These are phyloP conservation scores for Agaricus blazei DNA, from an alignment of 768 basidiomycete genomes.

Conservation along the genomic window DNA sequence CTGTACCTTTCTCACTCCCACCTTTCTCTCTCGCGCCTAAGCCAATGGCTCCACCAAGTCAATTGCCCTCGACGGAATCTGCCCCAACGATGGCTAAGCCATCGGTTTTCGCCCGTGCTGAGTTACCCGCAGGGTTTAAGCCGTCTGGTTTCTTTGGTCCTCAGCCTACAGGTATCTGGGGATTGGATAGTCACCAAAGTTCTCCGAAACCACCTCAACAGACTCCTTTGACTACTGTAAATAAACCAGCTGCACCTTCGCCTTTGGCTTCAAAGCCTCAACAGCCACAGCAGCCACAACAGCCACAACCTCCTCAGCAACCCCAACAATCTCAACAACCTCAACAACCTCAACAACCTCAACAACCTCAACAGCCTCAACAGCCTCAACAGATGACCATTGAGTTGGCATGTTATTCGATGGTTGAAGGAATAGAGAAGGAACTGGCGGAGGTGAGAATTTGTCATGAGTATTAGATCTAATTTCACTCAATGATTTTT, in stretches of 20 bases:
- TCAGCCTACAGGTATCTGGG: not conserved
- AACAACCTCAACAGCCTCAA: constrained; percentile 9
- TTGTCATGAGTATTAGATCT: constrained; percentile 4
- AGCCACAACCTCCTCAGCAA: too few species aligned
- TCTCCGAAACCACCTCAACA: not conserved
- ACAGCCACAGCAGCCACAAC: constrained; percentile 8
- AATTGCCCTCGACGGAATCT: not conserved
- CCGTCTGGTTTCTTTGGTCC: not conserved
- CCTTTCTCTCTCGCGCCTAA: not conserved
- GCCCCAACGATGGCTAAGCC: not conserved
- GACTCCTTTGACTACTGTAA: not conserved
- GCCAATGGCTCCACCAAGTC: not conserved
- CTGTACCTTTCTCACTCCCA: constrained; percentile 8
- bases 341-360: too few species aligned
- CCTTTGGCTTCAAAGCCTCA: not conserved
- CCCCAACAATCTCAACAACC: too few species aligned
- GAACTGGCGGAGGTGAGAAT: constrained; percentile 59
- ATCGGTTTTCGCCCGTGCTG: not conserved
- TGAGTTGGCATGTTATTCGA: too few species aligned
- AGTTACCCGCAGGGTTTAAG: not conserved
- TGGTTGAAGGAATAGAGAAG: constrained; percentile 31
- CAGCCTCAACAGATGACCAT: too few species aligned
- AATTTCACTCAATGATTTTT: not conserved
- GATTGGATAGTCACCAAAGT: too few species aligned
- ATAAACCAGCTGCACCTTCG: constrained; percentile 6